phyloP scores from a whole-genome alignment of 225 moss, liverwort and hornwort genomes.

The Polytrichum commune region DNA sequence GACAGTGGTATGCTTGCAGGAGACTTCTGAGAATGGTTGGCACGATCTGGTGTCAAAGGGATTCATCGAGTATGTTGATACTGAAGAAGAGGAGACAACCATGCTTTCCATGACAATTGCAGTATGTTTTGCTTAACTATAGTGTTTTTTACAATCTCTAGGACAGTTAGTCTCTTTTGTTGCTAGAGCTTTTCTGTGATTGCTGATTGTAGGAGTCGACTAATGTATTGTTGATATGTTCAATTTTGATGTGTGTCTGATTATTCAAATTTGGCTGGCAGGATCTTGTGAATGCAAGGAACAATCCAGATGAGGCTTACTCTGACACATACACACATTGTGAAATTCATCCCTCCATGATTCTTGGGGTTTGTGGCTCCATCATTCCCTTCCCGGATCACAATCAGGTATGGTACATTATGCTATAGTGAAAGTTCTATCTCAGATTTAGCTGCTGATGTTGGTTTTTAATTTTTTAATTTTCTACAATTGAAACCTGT shows the following conservation, averaged over 20 bases:
- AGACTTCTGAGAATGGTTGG: constrained; percentile 91
- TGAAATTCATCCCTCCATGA: constrained; percentile 99
- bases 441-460: too few relatives aligned
- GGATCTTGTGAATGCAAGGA: constrained; percentile 98
- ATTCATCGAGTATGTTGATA: constrained; percentile 97
- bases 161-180: too few relatives aligned
- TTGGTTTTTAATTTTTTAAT: too few relatives aligned
- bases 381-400: constrained; percentile 99
- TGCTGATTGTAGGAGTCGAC: neutral
- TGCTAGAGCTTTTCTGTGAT: too few relatives aligned
- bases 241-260: constrained; percentile 6
- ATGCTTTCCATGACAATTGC: constrained; percentile 99
- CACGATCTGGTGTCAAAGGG: constrained; percentile 93
- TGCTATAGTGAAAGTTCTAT: too few relatives aligned
- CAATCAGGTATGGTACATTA: constrained; percentile 59
- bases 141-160: too few relatives aligned
- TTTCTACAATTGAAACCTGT: too few relatives aligned
- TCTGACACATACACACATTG: constrained; percentile 98
- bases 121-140: constrained; percentile 21
- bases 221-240: neutral
- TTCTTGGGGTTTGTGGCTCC: constrained; percentile 96
- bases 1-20: constrained; percentile 31
- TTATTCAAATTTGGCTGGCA: constrained; percentile 15
- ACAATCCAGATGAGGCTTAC: constrained; percentile 92
- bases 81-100: constrained; percentile 98